A percentile compares a stretch with the other conserved stretches of the same genome.
These are phyloP conservation scores for Cyberlindnera subsufficiens DNA, from an alignment of 805 yeast genomes.

Conservation along the genomic window DNA sequence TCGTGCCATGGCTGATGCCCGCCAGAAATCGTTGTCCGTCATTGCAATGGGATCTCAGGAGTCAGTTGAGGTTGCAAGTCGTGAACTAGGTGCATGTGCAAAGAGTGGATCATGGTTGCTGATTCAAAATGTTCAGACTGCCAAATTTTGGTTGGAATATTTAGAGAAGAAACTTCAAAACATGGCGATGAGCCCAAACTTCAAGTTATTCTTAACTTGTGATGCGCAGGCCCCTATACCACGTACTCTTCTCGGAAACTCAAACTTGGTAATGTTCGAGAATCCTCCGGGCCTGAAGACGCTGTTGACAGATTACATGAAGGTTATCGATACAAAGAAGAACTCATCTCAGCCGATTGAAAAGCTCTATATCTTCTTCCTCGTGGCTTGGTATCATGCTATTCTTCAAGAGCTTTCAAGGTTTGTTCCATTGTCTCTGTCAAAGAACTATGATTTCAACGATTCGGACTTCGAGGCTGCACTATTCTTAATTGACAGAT, in stretches of 20 bases:
- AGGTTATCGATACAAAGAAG: slow-evolving; percentile 17
- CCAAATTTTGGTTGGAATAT: slow-evolving; percentile 54
- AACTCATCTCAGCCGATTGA: slow-evolving; percentile 26
- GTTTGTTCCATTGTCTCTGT: slow-evolving; percentile 59
- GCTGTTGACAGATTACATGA: slow-evolving; percentile 27
- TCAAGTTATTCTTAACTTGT: slow-evolving; percentile 65
- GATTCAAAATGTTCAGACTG: slow-evolving; percentile 76
- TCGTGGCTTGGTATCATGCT: slow-evolving; percentile 68
- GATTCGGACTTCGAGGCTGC: slow-evolving; percentile 64
- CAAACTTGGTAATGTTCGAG: slow-evolving; percentile 57
- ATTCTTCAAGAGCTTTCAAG: slow-evolving; percentile 52
- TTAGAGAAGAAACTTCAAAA: slow-evolving; percentile 42
- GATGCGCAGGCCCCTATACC: slow-evolving; percentile 44
- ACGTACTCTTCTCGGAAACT: slow-evolving; percentile 45
- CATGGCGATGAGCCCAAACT: slow-evolving; percentile 25
- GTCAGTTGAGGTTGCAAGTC: slow-evolving; percentile 50
- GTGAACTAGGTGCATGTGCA: slow-evolving; percentile 41
- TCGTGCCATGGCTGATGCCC: slow-evolving; percentile 33
- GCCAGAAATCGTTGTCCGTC: slow-evolving; percentile 26
- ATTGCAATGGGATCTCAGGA: slow-evolving; percentile 76
- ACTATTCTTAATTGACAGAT: slow-evolving; percentile 34
- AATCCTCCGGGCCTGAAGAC: slow-evolving; percentile 53
- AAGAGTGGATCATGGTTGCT: slow-evolving; percentile 63
- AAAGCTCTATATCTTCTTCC: slow-evolving; percentile 40
- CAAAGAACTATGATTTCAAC: slow-evolving; percentile 58